These are phyloP conservation scores for Citropsis articulata DNA, from an alignment of 345 rosid genomes.

Conservation along the genomic window DNA sequence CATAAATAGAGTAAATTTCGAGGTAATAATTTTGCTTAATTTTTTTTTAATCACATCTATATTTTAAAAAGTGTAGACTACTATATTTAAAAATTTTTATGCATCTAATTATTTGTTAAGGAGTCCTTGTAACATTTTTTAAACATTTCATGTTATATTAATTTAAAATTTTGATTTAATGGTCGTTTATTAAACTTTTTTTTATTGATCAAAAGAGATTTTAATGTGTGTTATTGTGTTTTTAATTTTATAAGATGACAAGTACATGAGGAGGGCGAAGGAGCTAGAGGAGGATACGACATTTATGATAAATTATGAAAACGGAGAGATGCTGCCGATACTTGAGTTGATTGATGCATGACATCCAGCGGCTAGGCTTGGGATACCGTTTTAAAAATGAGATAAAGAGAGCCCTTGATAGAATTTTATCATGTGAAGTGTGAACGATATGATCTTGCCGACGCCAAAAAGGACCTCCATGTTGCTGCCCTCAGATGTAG, in stretches of 20 bases:
- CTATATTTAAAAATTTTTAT: background rate
- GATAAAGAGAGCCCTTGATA: conserved; percentile 22
- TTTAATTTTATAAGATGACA: conserved; percentile 11
- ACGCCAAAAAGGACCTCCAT: conserved; percentile 18
- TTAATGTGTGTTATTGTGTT: background rate
- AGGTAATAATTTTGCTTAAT: too few relatives aligned
- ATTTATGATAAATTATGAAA: conserved; percentile 9
- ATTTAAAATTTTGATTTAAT: too few relatives aligned
- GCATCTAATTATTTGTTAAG: too few relatives aligned
- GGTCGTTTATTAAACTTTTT: too few relatives aligned
- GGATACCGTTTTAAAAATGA: conserved; percentile 30
- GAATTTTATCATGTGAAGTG: background rate
- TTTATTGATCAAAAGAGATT: too few relatives aligned
- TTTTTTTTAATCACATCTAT: background rate
- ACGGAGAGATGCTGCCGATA: background rate
- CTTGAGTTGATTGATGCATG: background rate
- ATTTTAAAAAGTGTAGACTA: background rate
- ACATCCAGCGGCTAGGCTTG: conserved; percentile 36
- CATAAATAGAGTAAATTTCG: too few relatives aligned
- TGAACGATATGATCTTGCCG: background rate
- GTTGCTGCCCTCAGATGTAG: conserved; percentile 37
- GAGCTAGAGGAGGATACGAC: conserved; percentile 32
- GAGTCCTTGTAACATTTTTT: too few relatives aligned
- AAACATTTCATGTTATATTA: too few relatives aligned
- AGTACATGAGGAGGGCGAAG: conserved; percentile 7